Evolutionary conservation across 768 basidiomycete genomes (phyloP).

Genomic region (Hirschioporus abietinus): DNA sequence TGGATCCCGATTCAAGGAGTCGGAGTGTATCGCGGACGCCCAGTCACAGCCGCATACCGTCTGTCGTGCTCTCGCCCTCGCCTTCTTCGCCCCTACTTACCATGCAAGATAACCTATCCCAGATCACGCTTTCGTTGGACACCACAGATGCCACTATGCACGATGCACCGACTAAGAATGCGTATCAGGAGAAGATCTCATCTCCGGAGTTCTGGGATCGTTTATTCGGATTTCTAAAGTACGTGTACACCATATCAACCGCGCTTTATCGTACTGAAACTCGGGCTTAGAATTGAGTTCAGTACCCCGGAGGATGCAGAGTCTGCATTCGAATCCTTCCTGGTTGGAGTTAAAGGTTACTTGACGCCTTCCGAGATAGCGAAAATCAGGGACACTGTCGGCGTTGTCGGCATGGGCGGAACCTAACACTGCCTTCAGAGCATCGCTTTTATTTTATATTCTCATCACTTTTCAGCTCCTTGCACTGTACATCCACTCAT

Average conservation of each 20-base stretch:
- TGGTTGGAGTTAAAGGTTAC: conserved; percentile 72
- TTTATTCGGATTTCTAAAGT: conserved; percentile 62
- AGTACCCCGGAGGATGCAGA: conserved; percentile 56
- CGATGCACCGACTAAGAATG: conserved; percentile 25
- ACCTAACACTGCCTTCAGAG: conserved; percentile 33
- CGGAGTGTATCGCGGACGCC: conserved; percentile 25
- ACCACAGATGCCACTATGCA: conserved; percentile 38
- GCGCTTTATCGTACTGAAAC: conserved; percentile 7
- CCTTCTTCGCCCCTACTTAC: conserved; percentile 44
- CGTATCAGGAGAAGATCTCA: conserved; percentile 67
- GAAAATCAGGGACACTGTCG: conserved; percentile 83
- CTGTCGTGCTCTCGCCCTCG: conserved; percentile 73
- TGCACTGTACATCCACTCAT: background rate
- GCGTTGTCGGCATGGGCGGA: conserved; percentile 86
- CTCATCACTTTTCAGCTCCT: background rate
- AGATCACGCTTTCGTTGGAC: conserved; percentile 69
- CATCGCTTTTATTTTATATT: background rate
- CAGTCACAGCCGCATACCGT: conserved; percentile 65
- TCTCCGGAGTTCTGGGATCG: conserved; percentile 78
- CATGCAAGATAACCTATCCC: conserved; percentile 41
- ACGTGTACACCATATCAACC: conserved; percentile 18
- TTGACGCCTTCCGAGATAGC: conserved; percentile 86
- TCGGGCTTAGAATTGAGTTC: conserved; percentile 51
- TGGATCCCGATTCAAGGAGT: conserved; percentile 23
- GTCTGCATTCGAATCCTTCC: conserved; percentile 80